Evolutionary conservation across 2,329 filamentous ascomycete genomes (phyloP).

Genomic region (Coniochaeta sp.): DNA sequence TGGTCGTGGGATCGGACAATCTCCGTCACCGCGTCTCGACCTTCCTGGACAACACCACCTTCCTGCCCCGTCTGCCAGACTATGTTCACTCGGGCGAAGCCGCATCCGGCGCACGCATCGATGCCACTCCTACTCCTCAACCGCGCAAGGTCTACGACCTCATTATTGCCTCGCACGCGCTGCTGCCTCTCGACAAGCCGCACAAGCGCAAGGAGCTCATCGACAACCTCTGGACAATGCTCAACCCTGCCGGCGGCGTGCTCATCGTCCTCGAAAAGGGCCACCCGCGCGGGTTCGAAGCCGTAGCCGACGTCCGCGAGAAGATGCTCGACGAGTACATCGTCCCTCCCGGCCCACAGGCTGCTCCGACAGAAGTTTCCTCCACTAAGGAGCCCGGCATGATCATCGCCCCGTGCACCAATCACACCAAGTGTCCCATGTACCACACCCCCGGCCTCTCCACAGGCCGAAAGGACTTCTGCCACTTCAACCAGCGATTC

Average conservation of each 20-base stretch:
- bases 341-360: conserved; percentile 43
- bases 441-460: conserved; percentile 65
- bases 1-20: conserved; percentile 68
- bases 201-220: conserved; percentile 72
- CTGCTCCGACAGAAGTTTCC: conserved; percentile 27
- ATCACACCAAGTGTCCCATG: conserved; percentile 84
- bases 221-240: conserved; percentile 82
- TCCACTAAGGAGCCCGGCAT: conserved; percentile 52
- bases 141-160: conserved; percentile 78
- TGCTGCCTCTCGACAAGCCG: conserved; percentile 70
- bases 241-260: conserved; percentile 78
- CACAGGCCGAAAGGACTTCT: conserved; percentile 77
- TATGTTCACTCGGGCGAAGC: conserved; percentile 62
- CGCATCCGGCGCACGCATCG: conserved; percentile 46
- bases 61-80: conserved; percentile 86
- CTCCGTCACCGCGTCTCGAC: conserved; percentile 69
- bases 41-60: conserved; percentile 82
- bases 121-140: conserved; percentile 46
- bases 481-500: conserved; percentile 85
- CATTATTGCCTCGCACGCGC: conserved; percentile 78
- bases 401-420: conserved; percentile 76
- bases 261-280: conserved; percentile 88
- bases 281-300: conserved; percentile 84
- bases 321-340: conserved; percentile 73
- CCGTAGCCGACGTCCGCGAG: conserved; percentile 76